These are phyloP conservation scores for Xylaria sp. DNA, from an alignment of 2,329 filamentous ascomycete species.

Conservation along the genomic window DNA sequence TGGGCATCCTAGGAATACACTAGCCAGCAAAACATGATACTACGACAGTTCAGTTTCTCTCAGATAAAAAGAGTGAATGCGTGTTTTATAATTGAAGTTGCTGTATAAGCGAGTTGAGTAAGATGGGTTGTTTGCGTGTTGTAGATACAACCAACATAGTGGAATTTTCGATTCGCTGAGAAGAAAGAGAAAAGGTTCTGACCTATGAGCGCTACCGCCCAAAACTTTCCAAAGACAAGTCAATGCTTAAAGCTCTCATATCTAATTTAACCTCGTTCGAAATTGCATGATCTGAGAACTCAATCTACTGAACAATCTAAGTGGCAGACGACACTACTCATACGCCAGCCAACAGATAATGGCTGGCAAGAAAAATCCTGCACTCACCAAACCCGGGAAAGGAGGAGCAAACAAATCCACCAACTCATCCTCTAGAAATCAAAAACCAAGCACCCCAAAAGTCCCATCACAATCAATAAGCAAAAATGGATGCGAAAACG, in stretches of 20 bases:
- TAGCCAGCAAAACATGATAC: not conserved
- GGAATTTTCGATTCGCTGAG: slow-evolving; percentile 21
- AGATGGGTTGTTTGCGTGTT: not conserved
- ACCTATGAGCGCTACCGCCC: not conserved
- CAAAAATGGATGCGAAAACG: slow-evolving; percentile 12
- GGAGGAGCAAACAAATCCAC: slow-evolving; percentile 17
- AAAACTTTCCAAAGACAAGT: no score
- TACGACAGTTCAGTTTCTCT: no score
- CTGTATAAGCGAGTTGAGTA: not conserved
- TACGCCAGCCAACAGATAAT: not conserved
- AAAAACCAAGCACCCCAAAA: slow-evolving; percentile 10
- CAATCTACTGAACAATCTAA: no score
- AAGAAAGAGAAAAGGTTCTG: not conserved
- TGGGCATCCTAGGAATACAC: not conserved
- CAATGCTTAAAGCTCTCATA: no score
- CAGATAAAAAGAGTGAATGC: not conserved
- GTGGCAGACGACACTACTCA: not conserved
- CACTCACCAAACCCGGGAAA: slow-evolving; percentile 22
- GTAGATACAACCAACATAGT: not conserved
- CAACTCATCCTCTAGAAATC: not conserved
- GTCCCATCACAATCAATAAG: slow-evolving; percentile 6
- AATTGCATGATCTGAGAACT: not conserved
- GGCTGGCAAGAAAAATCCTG: slow-evolving; percentile 24
- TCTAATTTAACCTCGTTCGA: not conserved
- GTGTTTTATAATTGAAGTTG: not conserved